Evolutionary conservation across 306 rosid genomes (phyloP), one percentile per base, ranked within the genome.

Genomic region (Elaeagnus macrophylla): DNA sequence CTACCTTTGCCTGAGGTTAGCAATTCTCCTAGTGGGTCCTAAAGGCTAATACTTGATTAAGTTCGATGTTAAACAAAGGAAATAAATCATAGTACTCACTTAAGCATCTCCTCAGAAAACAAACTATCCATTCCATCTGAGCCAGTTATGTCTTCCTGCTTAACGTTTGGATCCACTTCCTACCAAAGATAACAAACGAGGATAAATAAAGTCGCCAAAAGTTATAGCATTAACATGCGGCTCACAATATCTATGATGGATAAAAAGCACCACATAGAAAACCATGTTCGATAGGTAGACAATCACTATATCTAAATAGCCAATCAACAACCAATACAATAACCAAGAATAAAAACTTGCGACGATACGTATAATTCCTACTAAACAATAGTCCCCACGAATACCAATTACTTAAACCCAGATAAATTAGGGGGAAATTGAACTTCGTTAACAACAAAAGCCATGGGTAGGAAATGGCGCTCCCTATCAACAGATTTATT

Each of bases 151-250:
- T 87, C 95, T 25, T 93, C 99, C 18, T 66, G 73, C 53, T 93
- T 96, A 53, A 87, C 96, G 0, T 81, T 65, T 10, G 99, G 99
- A 84, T 93, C 96, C 69, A 93, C 99, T 78, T 93, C 99, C 99
- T 91, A 56, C 39, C 69, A 46, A 57, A 61, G 48, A 61, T 46
- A 61, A 66, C 6, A 65, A 56, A 46, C 47, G 52, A 38, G 8
- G 13, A 37, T n/a, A 39, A 12, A 16, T 1, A 32, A 39, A 56
- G 6, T 19, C 51, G 51, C 37, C 38, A 39, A 42, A 37, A 35
- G 0, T 32, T 36, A 7, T 10, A 15, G 56, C 57, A 14, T n/a
- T 32, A 12, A 56, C 60, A 67, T n/a, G 32, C n/a, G 36, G 51
- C 9, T 7, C 15, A 44, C 12, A 0, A 16, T 16, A 10, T 7